phyloP scores from a whole-genome alignment of 768 basidiomycete species.

The Rubroboletus satanas region DNA sequence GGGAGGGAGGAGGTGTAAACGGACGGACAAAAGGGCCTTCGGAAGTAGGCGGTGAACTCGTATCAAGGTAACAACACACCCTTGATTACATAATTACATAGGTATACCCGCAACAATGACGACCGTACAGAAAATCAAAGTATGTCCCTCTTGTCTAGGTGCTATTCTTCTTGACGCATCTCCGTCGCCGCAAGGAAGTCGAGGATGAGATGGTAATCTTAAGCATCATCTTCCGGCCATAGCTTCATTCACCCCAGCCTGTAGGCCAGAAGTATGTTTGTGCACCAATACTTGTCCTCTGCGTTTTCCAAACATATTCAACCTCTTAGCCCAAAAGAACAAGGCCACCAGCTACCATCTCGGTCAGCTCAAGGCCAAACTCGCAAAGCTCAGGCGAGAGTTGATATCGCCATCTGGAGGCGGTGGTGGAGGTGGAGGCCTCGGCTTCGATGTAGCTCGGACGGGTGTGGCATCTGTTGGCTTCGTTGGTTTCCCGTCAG shows the following conservation, averaged over 20 bases:
- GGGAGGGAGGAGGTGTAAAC: not conserved
- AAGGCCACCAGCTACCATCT: slow-evolving; percentile 96
- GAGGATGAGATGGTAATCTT: slow-evolving; percentile 92
- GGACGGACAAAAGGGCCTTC: slow-evolving; percentile 3
- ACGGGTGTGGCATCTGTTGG: slow-evolving; percentile 98
- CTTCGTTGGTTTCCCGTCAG: slow-evolving; percentile 90
- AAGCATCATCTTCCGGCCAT: slow-evolving; percentile 8
- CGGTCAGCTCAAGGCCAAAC: slow-evolving; percentile 96
- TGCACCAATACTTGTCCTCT: slow-evolving; percentile 9
- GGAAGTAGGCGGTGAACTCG: not conserved
- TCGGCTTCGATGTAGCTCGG: slow-evolving; percentile 97
- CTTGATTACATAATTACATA: slow-evolving; percentile 14
- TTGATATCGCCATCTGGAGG: slow-evolving; percentile 75
- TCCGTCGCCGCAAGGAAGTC: slow-evolving; percentile 58
- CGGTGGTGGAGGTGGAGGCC: slow-evolving; percentile 82
- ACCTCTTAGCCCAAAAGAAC: slow-evolving; percentile 80
- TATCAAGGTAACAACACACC: slow-evolving; percentile 12
- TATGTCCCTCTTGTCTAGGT: slow-evolving; percentile 26
- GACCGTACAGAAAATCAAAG: slow-evolving; percentile 89
- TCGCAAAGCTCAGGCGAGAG: slow-evolving; percentile 94
- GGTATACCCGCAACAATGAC: slow-evolving; percentile 49
- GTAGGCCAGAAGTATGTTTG: slow-evolving; percentile 73
- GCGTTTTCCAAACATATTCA: slow-evolving; percentile 10
- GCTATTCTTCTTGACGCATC: slow-evolving; percentile 8
- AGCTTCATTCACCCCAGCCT: slow-evolving; percentile 27